phyloP scores from a whole-genome alignment of 495 filamentous ascomycete species.

The Letharia columbiana region DNA sequence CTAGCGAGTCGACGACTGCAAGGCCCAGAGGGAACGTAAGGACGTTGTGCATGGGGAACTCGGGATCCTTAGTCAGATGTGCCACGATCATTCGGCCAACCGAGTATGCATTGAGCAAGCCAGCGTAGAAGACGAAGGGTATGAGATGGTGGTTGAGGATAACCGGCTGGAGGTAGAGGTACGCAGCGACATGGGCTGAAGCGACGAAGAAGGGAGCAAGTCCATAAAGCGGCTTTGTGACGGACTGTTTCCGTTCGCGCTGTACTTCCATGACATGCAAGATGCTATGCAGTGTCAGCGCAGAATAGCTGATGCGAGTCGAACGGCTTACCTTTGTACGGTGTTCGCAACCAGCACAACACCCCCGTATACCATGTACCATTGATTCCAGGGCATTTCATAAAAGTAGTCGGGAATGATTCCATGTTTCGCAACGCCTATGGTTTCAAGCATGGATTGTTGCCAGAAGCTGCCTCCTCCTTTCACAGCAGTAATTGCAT shows the following conservation, averaged over 20 bases:
- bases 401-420: slow-evolving; percentile 63
- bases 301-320: neutral
- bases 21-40: slow-evolving; percentile 59
- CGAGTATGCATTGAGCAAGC: slow-evolving; percentile 83
- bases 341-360: slow-evolving; percentile 80
- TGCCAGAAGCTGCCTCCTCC: slow-evolving; percentile 93
- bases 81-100: slow-evolving; percentile 93
- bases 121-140: slow-evolving; percentile 78
- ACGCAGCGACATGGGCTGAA: slow-evolving; percentile 66
- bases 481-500: slow-evolving; percentile 72
- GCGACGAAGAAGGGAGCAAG: slow-evolving; percentile 67
- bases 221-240: slow-evolving; percentile 65
- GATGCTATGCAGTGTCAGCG: slow-evolving; percentile 42
- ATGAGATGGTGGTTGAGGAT: slow-evolving; percentile 76
- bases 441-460: slow-evolving; percentile 60
- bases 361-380: slow-evolving; percentile 88
- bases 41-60: slow-evolving; percentile 84
- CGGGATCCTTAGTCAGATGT: slow-evolving; percentile 65
- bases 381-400: slow-evolving; percentile 74
- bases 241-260: slow-evolving; percentile 58
- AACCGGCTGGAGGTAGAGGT: slow-evolving; percentile 73
- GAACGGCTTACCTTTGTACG: slow-evolving; percentile 40
- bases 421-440: slow-evolving; percentile 57
- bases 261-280: slow-evolving; percentile 76
- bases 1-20: slow-evolving; percentile 69